Evolutionary conservation across 2,329 filamentous ascomycete species (phyloP).

Genomic region (Neonectria sp.): DNA sequence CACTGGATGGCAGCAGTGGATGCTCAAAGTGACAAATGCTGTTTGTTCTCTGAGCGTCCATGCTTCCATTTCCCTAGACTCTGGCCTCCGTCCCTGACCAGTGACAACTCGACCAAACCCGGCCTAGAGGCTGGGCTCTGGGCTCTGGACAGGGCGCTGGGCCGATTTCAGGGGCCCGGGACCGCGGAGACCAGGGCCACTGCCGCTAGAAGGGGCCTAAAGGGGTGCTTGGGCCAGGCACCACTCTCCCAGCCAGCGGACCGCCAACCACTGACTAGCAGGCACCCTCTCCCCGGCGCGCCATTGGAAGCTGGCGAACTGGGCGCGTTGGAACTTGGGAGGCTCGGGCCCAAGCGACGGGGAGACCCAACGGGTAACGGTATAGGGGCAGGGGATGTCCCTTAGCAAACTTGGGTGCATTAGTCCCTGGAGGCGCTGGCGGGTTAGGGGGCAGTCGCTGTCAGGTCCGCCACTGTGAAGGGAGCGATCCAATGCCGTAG

Average conservation of each 20-base stretch:
- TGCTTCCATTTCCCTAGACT: neutral
- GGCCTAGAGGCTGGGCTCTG: conserved; percentile 5
- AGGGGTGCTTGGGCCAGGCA: conserved; percentile 42
- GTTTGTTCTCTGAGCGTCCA: neutral
- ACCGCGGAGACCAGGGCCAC: conserved; percentile 35
- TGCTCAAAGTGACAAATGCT: neutral
- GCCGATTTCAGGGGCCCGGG: conserved; percentile 41
- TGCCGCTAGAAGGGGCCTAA: conserved; percentile 37
- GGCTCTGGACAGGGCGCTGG: conserved; percentile 10
- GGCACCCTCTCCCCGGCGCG: conserved; percentile 30
- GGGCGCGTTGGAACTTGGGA: too few relatives aligned
- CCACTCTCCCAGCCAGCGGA: conserved; percentile 32
- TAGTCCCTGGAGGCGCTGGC: neutral
- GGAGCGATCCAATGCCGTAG: neutral
- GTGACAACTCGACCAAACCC: neutral
- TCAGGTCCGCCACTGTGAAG: neutral
- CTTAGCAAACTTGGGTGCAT: conserved; percentile 21
- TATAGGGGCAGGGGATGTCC: neutral
- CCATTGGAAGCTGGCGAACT: conserved; percentile 32
- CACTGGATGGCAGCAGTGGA: neutral
- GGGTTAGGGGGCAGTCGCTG: neutral
- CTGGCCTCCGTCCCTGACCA: neutral
- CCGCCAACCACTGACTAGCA: conserved; percentile 35
- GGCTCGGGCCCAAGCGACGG: too few relatives aligned
- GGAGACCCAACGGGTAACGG: neutral